Base-by-base conservation (phyloP, 345 rosid genomes). In the Raphanus raphanistrum region DNA sequence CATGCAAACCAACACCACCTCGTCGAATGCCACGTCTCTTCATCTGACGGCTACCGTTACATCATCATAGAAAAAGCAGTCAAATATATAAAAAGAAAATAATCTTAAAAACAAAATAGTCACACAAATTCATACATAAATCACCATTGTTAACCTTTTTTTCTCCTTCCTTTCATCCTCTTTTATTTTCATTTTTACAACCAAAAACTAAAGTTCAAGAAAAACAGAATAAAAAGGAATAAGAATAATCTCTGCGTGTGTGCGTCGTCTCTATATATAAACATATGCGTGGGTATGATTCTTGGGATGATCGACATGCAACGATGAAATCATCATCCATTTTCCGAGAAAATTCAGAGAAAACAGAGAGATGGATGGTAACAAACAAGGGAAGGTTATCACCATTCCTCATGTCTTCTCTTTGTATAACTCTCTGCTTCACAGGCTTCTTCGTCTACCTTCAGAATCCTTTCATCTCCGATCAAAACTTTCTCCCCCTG, bases 371-470 rank as follows among this genome's bases (percentile, higher is more conserved):
- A 78, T 80, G 84, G 69, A 50, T 70, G 12, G 21, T 79, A 62
- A 68, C 13, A 31, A 85, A 66, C 76, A 72, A 71, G 76, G 76
- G 79, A 27, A 84, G 76, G 43, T 68, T 83, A 7, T 57, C 80
- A 8, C 87, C 92, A 25, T 83, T 88, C 25, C 75, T 89, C 65
- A 64, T 90, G 15, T 80, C 82, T 73, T 88, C 83, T 58, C 41
- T 88, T 1, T 74, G 77, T 48, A 70, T 88, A 16, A 86, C 91
- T 55, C 62, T 87, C 72, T 38, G 89, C 72, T 85, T 89, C 84
- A 80, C 80, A 74, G 29, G 81, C 80, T 81, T 88, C 85, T 61
- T 88, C 63, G 76, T 90, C 55, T 84, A 75, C 77, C 85, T 87
- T 78, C 90, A 84, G 13, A 83, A 79, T 85, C 90, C 91, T 76